These are phyloP conservation scores for Periconia macrospinosa DNA, from an alignment of 2,329 filamentous ascomycete species.

Conservation along the genomic window DNA sequence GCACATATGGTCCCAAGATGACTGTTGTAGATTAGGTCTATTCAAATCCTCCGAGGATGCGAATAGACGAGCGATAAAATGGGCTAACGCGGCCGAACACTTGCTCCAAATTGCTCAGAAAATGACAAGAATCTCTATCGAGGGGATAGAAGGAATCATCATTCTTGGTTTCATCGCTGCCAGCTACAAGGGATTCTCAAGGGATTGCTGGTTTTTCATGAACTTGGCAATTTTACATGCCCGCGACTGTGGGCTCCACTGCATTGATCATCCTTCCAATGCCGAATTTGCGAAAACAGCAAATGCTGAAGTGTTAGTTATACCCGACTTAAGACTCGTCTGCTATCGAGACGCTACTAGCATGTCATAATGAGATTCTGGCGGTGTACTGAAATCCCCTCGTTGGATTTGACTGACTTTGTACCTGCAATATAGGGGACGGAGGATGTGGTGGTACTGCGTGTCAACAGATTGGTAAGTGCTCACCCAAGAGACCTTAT, in stretches of 20 bases:
- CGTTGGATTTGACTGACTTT: too few relatives aligned
- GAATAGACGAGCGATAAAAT: constrained; percentile 26
- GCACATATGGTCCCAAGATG: constrained; percentile 29
- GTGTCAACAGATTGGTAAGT: constrained; percentile 19
- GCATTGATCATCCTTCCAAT: constrained; percentile 15
- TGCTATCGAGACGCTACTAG: too few relatives aligned
- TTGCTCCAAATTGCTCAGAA: constrained; percentile 37
- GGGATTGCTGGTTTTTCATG: constrained; percentile 33
- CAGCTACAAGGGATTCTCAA: constrained; percentile 39
- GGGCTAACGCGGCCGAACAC: constrained; percentile 36
- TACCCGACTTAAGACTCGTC: too few relatives aligned
- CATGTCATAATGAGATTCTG: too few relatives aligned
- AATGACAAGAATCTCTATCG: constrained; percentile 25
- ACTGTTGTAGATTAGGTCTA: constrained; percentile 10
- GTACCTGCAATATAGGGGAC: constrained; percentile 9
- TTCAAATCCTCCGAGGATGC: constrained; percentile 20
- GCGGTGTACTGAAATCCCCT: too few relatives aligned
- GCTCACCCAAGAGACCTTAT: neutral
- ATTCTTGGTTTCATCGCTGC: constrained; percentile 35
- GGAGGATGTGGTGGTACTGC: constrained; percentile 48
- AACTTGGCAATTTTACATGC: constrained; percentile 31
- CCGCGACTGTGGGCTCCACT: constrained; percentile 16
- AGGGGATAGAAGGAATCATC: constrained; percentile 42
- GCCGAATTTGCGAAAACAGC: constrained; percentile 21
- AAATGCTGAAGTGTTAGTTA: constrained; percentile 28